A percentile compares a stretch with the other conserved stretches of the same genome.
These are phyloP conservation scores for Pelargonium myrrhifolium DNA, from an alignment of 441 rosid genomes.

Conservation along the genomic window DNA sequence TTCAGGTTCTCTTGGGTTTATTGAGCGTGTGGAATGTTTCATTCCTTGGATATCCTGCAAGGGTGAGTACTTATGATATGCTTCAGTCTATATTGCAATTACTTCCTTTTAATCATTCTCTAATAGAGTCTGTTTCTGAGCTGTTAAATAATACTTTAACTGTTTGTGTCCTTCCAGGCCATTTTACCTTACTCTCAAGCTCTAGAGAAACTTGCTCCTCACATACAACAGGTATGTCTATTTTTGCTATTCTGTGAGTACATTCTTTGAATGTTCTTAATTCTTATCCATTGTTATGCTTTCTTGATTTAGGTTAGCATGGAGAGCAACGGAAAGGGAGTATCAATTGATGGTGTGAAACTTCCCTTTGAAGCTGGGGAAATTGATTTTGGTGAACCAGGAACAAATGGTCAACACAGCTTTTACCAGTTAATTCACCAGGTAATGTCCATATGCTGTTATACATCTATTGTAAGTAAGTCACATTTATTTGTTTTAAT, in stretches of 20 bases:
- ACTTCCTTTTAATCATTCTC: conserved; percentile 8
- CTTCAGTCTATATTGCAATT: conserved; percentile 14
- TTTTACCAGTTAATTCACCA: conserved; percentile 98
- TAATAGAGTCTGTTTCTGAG: background rate
- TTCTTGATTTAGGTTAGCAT: conserved; percentile 68
- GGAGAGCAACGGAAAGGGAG: conserved; percentile 99
- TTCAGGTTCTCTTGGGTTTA: conserved; percentile 82
- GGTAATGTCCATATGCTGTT: conserved; percentile 32
- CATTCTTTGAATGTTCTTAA: conserved; percentile 9
- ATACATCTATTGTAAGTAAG: background rate
- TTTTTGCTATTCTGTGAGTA: conserved; percentile 10
- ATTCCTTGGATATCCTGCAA: conserved; percentile 87
- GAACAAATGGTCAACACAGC: conserved; percentile 97
- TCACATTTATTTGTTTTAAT: too few species aligned
- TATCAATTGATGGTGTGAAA: conserved; percentile 77
- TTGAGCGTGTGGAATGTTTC: conserved; percentile 94
- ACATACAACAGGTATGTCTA: conserved; percentile 77
- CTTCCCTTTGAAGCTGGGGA: conserved; percentile 87
- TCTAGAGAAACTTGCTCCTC: conserved; percentile 89
- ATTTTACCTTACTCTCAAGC: conserved; percentile 94
- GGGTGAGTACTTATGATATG: conserved; percentile 40
- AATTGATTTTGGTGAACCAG: conserved; percentile 98
- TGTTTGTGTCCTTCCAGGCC: conserved; percentile 44
- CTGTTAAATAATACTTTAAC: conserved; percentile 6
- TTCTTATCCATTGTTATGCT: conserved; percentile 10